Evolutionary conservation across 768 basidiomycete genomes (phyloP).

Genomic region (Lactifluus volemus): DNA sequence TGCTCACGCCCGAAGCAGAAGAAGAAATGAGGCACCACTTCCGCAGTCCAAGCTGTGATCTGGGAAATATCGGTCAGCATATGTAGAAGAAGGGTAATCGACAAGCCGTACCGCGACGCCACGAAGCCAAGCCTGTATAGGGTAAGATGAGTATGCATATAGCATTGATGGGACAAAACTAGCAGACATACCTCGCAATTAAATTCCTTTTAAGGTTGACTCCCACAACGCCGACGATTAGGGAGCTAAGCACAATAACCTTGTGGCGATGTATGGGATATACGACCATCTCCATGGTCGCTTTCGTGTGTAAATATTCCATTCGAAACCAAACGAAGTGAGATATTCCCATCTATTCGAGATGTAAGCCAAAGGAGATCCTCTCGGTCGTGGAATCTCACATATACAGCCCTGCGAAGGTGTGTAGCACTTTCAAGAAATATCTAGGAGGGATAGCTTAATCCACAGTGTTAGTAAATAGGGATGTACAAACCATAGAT

Average conservation of each 20-base stretch:
- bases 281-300: constrained; percentile 11
- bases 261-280: not conserved
- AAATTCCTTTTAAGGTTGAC: not conserved
- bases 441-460: not conserved
- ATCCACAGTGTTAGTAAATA: not conserved
- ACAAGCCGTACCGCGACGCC: not conserved
- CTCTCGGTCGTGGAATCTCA: not conserved
- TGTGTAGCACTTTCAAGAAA: not conserved
- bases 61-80: not conserved
- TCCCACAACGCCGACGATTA: not conserved
- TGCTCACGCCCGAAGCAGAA: constrained; percentile 9
- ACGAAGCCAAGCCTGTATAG: constrained; percentile 2
- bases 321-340: not conserved
- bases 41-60: not conserved
- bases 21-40: not conserved
- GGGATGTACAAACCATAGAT: not conserved
- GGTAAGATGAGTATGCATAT: not conserved
- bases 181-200: not conserved
- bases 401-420: constrained; percentile 6
- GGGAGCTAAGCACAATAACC: not conserved
- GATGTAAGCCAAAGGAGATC: not conserved
- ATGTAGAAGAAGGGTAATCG: too few species aligned
- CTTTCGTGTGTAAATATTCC: constrained; percentile 3
- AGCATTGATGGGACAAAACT: not conserved
- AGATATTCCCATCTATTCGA: constrained; percentile 3